Conservation (phyloP, 768 basidiomycete species). For the Hemileccinum rubropunctum region DNA sequence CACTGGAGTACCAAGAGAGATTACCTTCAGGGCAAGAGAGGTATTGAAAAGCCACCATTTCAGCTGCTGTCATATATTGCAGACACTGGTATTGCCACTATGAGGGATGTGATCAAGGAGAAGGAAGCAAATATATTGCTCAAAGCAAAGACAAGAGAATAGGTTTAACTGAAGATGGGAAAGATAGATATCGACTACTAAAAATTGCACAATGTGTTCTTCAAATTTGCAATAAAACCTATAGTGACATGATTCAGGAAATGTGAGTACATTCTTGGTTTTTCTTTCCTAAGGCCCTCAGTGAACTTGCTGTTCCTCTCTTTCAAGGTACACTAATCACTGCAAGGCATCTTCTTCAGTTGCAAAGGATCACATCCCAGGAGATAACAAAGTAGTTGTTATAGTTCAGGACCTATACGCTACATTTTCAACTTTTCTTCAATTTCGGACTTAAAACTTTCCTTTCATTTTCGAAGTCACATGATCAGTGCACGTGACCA, state of each 20-base stretch:
- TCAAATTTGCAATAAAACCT: conserved; percentile 96
- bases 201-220: conserved; percentile 98
- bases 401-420: too few relatives aligned
- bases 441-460: too few relatives aligned
- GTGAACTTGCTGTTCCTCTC: background rate
- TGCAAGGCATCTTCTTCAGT: background rate
- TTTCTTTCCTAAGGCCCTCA: conserved; percentile 3
- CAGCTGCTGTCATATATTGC: conserved; percentile 96
- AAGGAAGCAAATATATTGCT: conserved; percentile 96
- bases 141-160: conserved; percentile 94
- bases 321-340: background rate
- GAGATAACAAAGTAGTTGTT: background rate
- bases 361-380: background rate
- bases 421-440: too few relatives aligned
- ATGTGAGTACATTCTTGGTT: conserved; percentile 58
- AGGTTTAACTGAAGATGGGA: conserved; percentile 99
- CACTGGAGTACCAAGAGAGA: conserved; percentile 99
- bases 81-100: conserved; percentile 97
- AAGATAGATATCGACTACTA: conserved; percentile 99
- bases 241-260: conserved; percentile 89
- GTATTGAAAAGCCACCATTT: conserved; percentile 97
- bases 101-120: conserved; percentile 97
- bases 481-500: too few relatives aligned
- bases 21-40: conserved; percentile 97
- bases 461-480: too few relatives aligned